Conservation (phyloP, 2,329 filamentous ascomycete genomes). For the Trichoderma arundinaceum region DNA sequence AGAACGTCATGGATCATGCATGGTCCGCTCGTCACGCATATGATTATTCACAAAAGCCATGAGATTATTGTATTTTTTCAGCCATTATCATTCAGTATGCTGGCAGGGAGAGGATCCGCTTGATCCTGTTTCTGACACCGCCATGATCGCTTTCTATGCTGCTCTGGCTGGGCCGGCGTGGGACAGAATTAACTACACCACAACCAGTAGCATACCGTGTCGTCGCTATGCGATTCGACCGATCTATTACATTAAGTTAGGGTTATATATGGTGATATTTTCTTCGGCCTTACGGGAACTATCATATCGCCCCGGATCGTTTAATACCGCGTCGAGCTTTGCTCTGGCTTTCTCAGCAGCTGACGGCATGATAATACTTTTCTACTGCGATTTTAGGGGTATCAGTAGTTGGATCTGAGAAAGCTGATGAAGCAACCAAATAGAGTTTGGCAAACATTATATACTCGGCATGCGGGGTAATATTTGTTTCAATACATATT, state of each 20-base stretch:
- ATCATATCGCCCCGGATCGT: slow-evolving; percentile 24
- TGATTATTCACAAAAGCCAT: too few relatives aligned
- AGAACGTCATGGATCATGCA: too few relatives aligned
- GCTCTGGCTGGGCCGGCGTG: slow-evolving; percentile 20
- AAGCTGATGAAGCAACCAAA: background rate
- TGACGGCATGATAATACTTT: slow-evolving; percentile 17
- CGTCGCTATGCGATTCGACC: slow-evolving; percentile 25
- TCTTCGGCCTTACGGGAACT: slow-evolving; percentile 16
- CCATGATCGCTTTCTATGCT: slow-evolving; percentile 13
- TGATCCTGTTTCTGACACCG: slow-evolving; percentile 7
- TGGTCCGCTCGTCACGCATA: too few relatives aligned
- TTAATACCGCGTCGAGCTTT: slow-evolving; percentile 26
- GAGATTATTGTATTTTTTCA: too few relatives aligned
- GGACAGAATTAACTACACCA: slow-evolving; percentile 21
- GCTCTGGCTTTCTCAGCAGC: slow-evolving; percentile 19
- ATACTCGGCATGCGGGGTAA: slow-evolving; percentile 26
- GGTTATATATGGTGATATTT: background rate
- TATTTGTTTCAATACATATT: slow-evolving; percentile 7
- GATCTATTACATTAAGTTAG: slow-evolving; percentile 19
- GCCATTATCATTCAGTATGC: slow-evolving; percentile 5
- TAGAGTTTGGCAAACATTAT: slow-evolving; percentile 10
- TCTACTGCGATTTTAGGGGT: background rate
- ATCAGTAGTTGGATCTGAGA: background rate
- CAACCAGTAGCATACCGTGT: slow-evolving; percentile 24
- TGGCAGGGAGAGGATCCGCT: slow-evolving; percentile 13